A percentile compares a stretch with the other conserved stretches of the same genome.
These are phyloP conservation scores for Gamarada debralockiae DNA, from an alignment of 495 filamentous ascomycete species.

Conservation along the genomic window DNA sequence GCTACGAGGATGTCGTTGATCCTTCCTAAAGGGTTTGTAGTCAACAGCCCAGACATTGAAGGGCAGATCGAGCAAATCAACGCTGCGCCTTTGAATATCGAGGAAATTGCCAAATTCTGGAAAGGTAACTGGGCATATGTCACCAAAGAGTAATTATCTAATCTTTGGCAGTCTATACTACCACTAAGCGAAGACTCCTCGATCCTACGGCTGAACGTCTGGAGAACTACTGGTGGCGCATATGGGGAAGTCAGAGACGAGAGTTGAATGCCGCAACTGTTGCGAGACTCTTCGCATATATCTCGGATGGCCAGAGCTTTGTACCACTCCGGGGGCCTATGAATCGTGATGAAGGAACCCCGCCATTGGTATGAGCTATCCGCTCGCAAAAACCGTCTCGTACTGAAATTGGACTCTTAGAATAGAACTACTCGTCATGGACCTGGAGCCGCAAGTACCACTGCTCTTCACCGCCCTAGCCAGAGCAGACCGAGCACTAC, in stretches of 20 bases:
- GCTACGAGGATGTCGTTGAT: conserved; percentile 29
- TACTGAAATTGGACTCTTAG: conserved; percentile 22
- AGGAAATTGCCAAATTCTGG: conserved; percentile 45
- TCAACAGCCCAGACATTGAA: conserved; percentile 38
- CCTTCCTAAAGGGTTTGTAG: conserved; percentile 43
- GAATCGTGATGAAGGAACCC: conserved; percentile 36
- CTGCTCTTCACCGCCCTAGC: conserved; percentile 1
- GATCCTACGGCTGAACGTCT: conserved; percentile 50
- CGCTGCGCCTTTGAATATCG: conserved; percentile 35
- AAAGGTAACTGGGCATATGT: conserved; percentile 36
- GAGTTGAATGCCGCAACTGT: conserved; percentile 40
- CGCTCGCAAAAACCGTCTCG: not conserved
- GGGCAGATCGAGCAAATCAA: conserved; percentile 41
- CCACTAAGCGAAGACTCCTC: conserved; percentile 42
- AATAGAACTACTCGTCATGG: conserved; percentile 5
- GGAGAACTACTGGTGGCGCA: conserved; percentile 55
- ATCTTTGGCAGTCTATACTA: conserved; percentile 43
- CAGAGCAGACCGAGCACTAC: conserved; percentile 16
- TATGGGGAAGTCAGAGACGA: conserved; percentile 47
- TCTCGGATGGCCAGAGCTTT: conserved; percentile 44
- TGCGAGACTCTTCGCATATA: conserved; percentile 42
- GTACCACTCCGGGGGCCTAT: conserved; percentile 40
- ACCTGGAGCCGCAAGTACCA: conserved; percentile 17
- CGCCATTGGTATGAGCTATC: conserved; percentile 31
- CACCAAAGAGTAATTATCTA: conserved; percentile 7